phyloP scores from a whole-genome alignment of 2,329 filamentous ascomycete species.

The Ceratocystis albifundus region DNA sequence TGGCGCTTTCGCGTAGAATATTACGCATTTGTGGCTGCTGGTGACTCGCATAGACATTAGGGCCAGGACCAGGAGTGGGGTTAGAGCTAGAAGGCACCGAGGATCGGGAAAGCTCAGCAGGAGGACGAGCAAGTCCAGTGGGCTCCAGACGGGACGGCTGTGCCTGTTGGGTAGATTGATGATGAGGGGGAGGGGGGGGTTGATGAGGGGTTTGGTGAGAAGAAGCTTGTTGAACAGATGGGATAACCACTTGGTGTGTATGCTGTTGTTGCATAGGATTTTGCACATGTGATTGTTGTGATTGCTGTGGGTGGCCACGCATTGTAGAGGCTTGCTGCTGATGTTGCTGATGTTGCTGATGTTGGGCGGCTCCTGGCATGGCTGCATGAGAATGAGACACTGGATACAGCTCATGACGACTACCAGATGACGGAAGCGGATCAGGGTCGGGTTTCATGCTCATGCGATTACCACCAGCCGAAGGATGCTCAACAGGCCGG shows the following conservation, averaged over 20 bases:
- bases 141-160: background rate
- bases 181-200: background rate
- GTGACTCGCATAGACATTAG: background rate
- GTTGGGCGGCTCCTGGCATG: background rate
- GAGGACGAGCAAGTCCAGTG: slow-evolving; percentile 1
- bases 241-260: slow-evolving; percentile 1
- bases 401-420: slow-evolving; percentile 10
- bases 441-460: slow-evolving; percentile 21
- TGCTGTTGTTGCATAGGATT: slow-evolving; percentile 16
- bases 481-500: slow-evolving; percentile 12
- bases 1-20: slow-evolving; percentile 13
- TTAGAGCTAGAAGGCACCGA: slow-evolving; percentile 7
- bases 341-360: background rate
- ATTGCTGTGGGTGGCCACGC: slow-evolving; percentile 2
- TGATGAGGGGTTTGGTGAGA: background rate
- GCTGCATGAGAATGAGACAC: slow-evolving; percentile 2
- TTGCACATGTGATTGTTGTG: slow-evolving; percentile 9
- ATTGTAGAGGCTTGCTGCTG: slow-evolving; percentile 6
- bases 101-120: background rate
- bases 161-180: background rate
- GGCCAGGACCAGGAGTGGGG: background rate
- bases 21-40: slow-evolving; percentile 15
- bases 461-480: slow-evolving; percentile 15
- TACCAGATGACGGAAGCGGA: background rate
- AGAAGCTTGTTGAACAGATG: background rate